phyloP scores from a whole-genome alignment of 2,329 filamentous ascomycete genomes.

The Alternaria hordeiaustralica region DNA sequence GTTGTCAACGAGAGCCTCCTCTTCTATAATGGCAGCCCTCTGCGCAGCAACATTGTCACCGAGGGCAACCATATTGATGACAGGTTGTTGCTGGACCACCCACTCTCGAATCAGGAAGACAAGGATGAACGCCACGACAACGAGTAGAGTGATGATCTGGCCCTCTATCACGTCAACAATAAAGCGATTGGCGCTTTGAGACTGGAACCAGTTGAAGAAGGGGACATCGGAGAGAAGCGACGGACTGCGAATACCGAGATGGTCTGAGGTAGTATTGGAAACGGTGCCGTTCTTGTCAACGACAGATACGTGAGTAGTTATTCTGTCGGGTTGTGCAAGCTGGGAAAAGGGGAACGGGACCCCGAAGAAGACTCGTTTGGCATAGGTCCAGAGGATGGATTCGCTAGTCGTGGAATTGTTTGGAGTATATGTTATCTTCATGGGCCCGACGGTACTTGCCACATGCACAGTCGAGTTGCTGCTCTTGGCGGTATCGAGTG shows the following conservation, averaged over 20 bases:
- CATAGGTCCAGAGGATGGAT: conserved; percentile 54
- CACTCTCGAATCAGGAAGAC: conserved; percentile 96
- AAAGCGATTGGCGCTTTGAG: conserved; percentile 74
- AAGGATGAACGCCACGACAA: conserved; percentile 94
- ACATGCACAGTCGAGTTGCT: conserved; percentile 24
- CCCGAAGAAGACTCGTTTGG: conserved; percentile 52
- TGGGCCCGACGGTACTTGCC: conserved; percentile 40
- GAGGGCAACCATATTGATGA: conserved; percentile 74
- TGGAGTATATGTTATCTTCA: conserved; percentile 50
- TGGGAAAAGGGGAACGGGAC: conserved; percentile 32
- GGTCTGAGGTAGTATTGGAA: conserved; percentile 36
- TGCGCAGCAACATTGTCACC: conserved; percentile 39
- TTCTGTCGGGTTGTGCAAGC: conserved; percentile 25
- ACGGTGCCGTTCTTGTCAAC: conserved; percentile 31
- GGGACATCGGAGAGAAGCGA: conserved; percentile 64
- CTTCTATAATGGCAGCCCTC: conserved; percentile 32
- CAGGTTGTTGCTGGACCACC: conserved; percentile 96
- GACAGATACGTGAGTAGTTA: conserved; percentile 26
- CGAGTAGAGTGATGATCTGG: conserved; percentile 88
- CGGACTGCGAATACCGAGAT: conserved; percentile 34
- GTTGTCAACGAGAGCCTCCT: conserved; percentile 25
- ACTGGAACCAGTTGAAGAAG: conserved; percentile 59
- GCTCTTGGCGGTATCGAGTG: conserved; percentile 27
- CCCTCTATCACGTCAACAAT: conserved; percentile 88
- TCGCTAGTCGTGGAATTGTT: conserved; percentile 49